Base-by-base conservation (phyloP, 164 flowering plant genomes). In the Vitis riparia region DNA sequence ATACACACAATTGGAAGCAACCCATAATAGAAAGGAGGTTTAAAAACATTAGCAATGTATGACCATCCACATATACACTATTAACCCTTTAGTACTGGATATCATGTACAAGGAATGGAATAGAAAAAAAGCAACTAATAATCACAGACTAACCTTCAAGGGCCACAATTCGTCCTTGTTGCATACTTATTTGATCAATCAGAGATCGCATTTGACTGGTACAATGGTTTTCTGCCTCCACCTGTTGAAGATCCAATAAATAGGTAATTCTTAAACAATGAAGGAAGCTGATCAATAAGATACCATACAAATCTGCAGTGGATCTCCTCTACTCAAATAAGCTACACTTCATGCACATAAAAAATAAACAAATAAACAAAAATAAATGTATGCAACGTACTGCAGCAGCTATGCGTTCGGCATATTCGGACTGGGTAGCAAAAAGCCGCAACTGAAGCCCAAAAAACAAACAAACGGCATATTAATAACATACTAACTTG, bases 111-210 rank as follows among this genome's bases (percentile, higher is more conserved):
- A 27, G 32, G 63, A 67, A 59, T 6, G 51, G 51, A 51, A 19
- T 23, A 23, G 27, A 23, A 23, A 23, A 23, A 23, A 2, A 27
- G 58, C 61, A 55, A 19, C 52, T 19, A 12, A 62, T 9, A 67
- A 12, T 2, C 29, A 16, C 19, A 55, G 52, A n/a, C 10, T 52
- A 50, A 95, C 99, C 98, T 91, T 95, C 93, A 29, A 95, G 85
- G 58, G 86, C 77, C 61, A 85, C 86, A 78, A 91, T 81, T 51
- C 75, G 80, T 53, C 88, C 92, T 70, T 91, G 94, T 75, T 95
- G 98, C 72, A 68, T 66, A 82, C 98, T 95, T 68, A 95, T 87
- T 79, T 93, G 97, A 79, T 95, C 97, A 72, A 95, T 93, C n/a
- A 91, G 77, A 52, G 81, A 76, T 65, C 85, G 77, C 83, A 80